Base-by-base conservation (phyloP, 768 basidiomycete genomes). In the Agaricus subrufescens region DNA sequence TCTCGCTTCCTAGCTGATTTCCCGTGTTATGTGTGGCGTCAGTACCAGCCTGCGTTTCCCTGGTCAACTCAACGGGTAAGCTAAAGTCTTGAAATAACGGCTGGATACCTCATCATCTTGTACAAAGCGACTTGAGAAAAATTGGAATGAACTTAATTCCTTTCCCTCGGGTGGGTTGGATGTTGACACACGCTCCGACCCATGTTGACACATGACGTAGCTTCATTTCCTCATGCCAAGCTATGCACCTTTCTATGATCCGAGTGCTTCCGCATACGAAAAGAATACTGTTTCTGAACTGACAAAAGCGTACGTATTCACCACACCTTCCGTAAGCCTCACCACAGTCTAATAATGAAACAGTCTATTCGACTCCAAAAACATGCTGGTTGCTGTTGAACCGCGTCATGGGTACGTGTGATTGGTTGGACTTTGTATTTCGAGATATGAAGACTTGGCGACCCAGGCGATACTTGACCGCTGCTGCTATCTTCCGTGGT, bases 171-270 rank as follows among this genome's bases (percentile, higher is more conserved):
- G 89, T 89, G 69, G 51, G 83, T 71, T 19, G 4, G 14, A 12
- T 10, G 60, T 38, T 43, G 40, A 15, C 57, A 42, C 54, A 23
- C 19, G 29, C 14, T 37, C 23, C 47, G 30, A 38, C 14, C 3
- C 12, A 11, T 12, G 31, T 56, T 25, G 30, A 54, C 51, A n/a
- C 47, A 29, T 29, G 8, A 14, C 46, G 65, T 69, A 96, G 87
- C 81, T 98, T 51, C 96, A 99, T 69, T 99, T 98, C 83, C 82
- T 99, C 63, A 90, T 93, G 77, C 92, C 93, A 48, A 94, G 92
- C 61, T 97, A 94, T 68, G 94, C 93, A 0, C 97, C 97, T 0
- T 84, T 98, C 62, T 84, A 81, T 60, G 82, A 92, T 61, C 77
- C 83, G 2, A 83, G 82, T 53, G 76, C 84, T 0, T 75, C 74